These are phyloP conservation scores for Mycosphaerella arachidis DNA, from an alignment of 2,329 filamentous ascomycete species.

Conservation along the genomic window DNA sequence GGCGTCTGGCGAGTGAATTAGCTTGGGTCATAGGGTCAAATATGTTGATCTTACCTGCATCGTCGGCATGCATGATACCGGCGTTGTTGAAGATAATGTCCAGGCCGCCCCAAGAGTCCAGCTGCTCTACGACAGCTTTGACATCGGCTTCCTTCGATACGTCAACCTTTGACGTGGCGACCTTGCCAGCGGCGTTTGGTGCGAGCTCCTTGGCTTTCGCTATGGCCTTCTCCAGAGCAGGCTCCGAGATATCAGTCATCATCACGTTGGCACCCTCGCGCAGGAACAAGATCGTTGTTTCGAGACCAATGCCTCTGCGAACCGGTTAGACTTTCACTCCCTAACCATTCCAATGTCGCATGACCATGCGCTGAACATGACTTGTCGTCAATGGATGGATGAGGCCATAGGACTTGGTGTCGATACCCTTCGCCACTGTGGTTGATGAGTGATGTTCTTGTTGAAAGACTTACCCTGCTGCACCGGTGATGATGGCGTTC, in stretches of 20 bases:
- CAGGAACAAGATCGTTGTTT: slow-evolving; percentile 84
- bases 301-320: slow-evolving; percentile 79
- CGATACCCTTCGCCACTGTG: not conserved
- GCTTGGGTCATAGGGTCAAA: not conserved
- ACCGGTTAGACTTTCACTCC: not conserved
- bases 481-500: slow-evolving; percentile 75
- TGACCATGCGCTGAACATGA: not conserved
- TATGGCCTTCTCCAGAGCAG: slow-evolving; percentile 70
- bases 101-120: slow-evolving; percentile 80
- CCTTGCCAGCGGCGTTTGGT: slow-evolving; percentile 46
- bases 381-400: not conserved
- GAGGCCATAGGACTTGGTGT: not conserved
- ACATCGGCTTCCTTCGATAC: slow-evolving; percentile 83
- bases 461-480: slow-evolving; percentile 63
- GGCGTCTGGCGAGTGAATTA: slow-evolving; percentile 44
- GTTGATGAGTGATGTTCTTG: not conserved
- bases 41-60: slow-evolving; percentile 35
- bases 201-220: slow-evolving; percentile 71
- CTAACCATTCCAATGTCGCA: not conserved
- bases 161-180: slow-evolving; percentile 66
- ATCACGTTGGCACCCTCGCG: slow-evolving; percentile 82
- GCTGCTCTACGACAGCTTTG: slow-evolving; percentile 64
- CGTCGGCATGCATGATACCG: slow-evolving; percentile 85
- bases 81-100: slow-evolving; percentile 98
- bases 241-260: slow-evolving; percentile 77